A percentile compares a stretch with the other conserved stretches of the same genome.
Conservation (phyloP, 345 rosid genomes). For the Populus ilicifolia region DNA sequence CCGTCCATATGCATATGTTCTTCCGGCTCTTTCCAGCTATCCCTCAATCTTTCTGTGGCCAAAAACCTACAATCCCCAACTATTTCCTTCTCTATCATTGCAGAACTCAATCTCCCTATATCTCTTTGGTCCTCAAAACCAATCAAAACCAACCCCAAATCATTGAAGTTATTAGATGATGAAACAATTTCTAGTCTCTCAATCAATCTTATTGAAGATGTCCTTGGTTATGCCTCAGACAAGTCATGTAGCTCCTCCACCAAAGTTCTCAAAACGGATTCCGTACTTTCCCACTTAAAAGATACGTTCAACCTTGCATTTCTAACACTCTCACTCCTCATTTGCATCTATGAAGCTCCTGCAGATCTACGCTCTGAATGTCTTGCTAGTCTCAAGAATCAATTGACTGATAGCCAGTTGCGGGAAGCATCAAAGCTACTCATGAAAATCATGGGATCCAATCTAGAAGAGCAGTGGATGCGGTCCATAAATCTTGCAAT, state of each 20-base stretch:
- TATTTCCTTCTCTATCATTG: slow-evolving; percentile 49
- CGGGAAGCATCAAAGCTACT: slow-evolving; percentile 59
- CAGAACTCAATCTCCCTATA: slow-evolving; percentile 39
- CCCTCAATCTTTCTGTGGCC: slow-evolving; percentile 46
- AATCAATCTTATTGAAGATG: slow-evolving; percentile 51
- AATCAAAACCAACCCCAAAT: slow-evolving; percentile 34
- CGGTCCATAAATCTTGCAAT: slow-evolving; percentile 74
- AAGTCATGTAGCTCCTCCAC: slow-evolving; percentile 25
- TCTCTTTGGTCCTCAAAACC: slow-evolving; percentile 71
- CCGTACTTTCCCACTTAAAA: slow-evolving; percentile 29
- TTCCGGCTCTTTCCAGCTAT: slow-evolving; percentile 46
- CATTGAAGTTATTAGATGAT: slow-evolving; percentile 35
- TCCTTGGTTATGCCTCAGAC: slow-evolving; percentile 50
- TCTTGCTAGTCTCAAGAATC: slow-evolving; percentile 49
- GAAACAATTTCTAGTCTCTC: slow-evolving; percentile 39
- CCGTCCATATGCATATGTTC: slow-evolving; percentile 56
- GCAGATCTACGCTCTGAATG: slow-evolving; percentile 51
- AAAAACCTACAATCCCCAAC: slow-evolving; percentile 32
- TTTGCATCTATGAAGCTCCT: slow-evolving; percentile 84
- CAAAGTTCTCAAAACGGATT: slow-evolving; percentile 41
- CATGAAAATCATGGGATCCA: slow-evolving; percentile 64
- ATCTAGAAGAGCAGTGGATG: slow-evolving; percentile 88
- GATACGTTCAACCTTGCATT: slow-evolving; percentile 63
- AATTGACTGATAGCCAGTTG: slow-evolving; percentile 34
- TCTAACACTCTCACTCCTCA: slow-evolving; percentile 53